These are phyloP conservation scores for Penicillium janthinellum DNA, from an alignment of 2,329 filamentous ascomycete genomes.

Conservation along the genomic window DNA sequence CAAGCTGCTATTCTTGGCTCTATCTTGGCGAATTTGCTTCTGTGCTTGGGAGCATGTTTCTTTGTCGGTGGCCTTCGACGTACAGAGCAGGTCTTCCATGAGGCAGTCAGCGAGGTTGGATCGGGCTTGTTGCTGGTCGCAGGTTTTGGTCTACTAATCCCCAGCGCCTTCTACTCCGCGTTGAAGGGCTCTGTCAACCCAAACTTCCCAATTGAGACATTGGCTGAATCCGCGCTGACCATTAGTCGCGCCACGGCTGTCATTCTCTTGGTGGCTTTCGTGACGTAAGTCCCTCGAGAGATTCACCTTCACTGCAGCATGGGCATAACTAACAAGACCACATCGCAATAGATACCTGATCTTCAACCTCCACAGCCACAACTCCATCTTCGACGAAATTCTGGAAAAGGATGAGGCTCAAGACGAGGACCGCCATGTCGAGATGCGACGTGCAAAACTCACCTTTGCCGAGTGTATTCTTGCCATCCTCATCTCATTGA, in stretches of 20 bases:
- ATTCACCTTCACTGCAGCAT: background rate
- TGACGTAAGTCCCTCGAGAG: slow-evolving; percentile 53
- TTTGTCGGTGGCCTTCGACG: slow-evolving; percentile 71
- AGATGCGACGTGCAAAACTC: slow-evolving; percentile 65
- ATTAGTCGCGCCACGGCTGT: slow-evolving; percentile 73
- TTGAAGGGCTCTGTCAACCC: slow-evolving; percentile 45
- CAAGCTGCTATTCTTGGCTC: slow-evolving; percentile 82
- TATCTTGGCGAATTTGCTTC: slow-evolving; percentile 76
- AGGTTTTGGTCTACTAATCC: slow-evolving; percentile 56
- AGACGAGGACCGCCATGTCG: slow-evolving; percentile 65
- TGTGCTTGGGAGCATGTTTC: slow-evolving; percentile 81
- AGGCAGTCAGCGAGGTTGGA: slow-evolving; percentile 76
- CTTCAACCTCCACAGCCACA: slow-evolving; percentile 77
- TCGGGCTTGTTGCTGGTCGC: slow-evolving; percentile 76
- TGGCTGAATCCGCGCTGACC: slow-evolving; percentile 58
- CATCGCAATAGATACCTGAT: slow-evolving; percentile 53
- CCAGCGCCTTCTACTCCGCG: slow-evolving; percentile 51
- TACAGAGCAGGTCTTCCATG: slow-evolving; percentile 70
- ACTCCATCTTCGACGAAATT: slow-evolving; percentile 74
- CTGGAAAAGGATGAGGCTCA: slow-evolving; percentile 70
- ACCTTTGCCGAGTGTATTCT: slow-evolving; percentile 73
- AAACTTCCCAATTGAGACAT: slow-evolving; percentile 38
- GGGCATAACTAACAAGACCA: background rate
- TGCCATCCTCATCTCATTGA: slow-evolving; percentile 64
- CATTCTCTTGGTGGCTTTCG: slow-evolving; percentile 69